Evolutionary conservation across 176 grass and related monocot genomes (phyloP).

Genomic region (Calamus simplicifolius): DNA sequence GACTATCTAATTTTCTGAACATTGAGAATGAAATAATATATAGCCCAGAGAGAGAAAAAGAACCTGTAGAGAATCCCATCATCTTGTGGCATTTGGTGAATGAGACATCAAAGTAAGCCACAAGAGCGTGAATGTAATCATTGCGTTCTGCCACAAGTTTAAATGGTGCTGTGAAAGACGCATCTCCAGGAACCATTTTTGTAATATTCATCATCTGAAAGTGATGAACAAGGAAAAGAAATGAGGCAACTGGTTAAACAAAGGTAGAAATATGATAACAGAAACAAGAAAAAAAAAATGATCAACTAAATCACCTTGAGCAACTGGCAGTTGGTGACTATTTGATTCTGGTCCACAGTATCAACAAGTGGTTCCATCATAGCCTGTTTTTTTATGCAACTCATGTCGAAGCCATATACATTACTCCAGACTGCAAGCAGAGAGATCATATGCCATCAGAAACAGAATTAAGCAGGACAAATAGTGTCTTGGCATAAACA

Average conservation of each 20-base stretch:
- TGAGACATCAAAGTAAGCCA: conserved; percentile 88
- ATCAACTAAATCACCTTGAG: conserved; percentile 42
- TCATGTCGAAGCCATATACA: conserved; percentile 99
- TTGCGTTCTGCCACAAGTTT: conserved; percentile 79
- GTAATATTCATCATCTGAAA: conserved; percentile 96
- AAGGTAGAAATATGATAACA: conserved; percentile 4
- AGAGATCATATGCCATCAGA: background rate
- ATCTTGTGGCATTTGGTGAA: conserved; percentile 93
- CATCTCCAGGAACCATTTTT: conserved; percentile 78
- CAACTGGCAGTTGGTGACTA: conserved; percentile 80
- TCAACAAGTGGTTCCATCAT: conserved; percentile 96
- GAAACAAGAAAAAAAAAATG: background rate
- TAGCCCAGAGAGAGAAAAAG: background rate
- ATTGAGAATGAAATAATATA: background rate
- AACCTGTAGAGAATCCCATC: conserved; percentile 93
- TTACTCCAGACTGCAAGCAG: conserved; percentile 67
- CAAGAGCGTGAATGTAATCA: conserved; percentile 91
- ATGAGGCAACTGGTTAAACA: background rate
- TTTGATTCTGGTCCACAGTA: conserved; percentile 78
- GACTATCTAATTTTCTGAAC: background rate
- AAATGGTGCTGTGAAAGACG: conserved; percentile 82
- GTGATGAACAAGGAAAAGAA: background rate
- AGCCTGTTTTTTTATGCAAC: conserved; percentile 95
- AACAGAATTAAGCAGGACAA: too few relatives aligned
- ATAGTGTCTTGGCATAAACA: too few relatives aligned